phyloP scores from a whole-genome alignment of 139 green algal genomes.

The Choricystis sp. region DNA sequence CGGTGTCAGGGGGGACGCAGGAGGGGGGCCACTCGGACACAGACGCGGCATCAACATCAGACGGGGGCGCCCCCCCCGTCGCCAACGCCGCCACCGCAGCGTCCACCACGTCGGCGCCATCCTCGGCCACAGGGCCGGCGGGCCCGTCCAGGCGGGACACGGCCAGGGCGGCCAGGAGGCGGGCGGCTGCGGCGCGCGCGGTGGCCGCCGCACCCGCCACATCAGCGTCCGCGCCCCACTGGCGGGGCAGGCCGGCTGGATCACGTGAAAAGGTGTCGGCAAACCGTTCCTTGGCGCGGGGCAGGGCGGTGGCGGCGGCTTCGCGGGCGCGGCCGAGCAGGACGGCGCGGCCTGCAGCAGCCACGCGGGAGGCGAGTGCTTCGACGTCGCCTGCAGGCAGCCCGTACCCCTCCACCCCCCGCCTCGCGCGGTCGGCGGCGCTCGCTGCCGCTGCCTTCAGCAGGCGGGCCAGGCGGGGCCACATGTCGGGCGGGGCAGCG shows the following conservation, averaged over 20 bases:
- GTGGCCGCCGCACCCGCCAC: slow-evolving; percentile 34
- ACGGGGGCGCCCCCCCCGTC: not conserved
- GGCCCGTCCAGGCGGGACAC: slow-evolving; percentile 5
- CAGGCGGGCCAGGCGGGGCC: slow-evolving; percentile 38
- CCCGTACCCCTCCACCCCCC: slow-evolving; percentile 28
- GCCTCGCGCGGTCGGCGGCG: slow-evolving; percentile 1
- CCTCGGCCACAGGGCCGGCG: slow-evolving; percentile 1
- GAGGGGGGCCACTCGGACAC: slow-evolving; percentile 30
- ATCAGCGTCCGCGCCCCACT: slow-evolving; percentile 56
- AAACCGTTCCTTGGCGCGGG: slow-evolving; percentile 66
- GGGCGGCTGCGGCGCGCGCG: slow-evolving; percentile 41
- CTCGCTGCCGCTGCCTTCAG: not conserved
- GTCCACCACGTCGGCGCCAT: slow-evolving; percentile 13
- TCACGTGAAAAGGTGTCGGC: slow-evolving; percentile 50
- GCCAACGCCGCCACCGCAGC: slow-evolving; percentile 22
- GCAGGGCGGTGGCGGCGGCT: slow-evolving; percentile 49
- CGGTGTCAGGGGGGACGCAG: slow-evolving; percentile 9
- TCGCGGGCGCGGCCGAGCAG: slow-evolving; percentile 39
- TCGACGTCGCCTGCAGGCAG: slow-evolving; percentile 16
- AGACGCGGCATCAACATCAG: slow-evolving; percentile 22
- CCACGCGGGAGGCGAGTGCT: slow-evolving; percentile 12
- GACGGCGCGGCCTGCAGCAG: not conserved
- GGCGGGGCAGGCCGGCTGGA: slow-evolving; percentile 44
- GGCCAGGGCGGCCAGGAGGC: slow-evolving; percentile 48
- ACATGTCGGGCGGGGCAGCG: slow-evolving; percentile 35